Percentiles rank a stretch among this genome's conserved stretches.
phyloP scores from a whole-genome alignment of 495 filamentous ascomycete genomes.

The Geoglossum glabrum region DNA sequence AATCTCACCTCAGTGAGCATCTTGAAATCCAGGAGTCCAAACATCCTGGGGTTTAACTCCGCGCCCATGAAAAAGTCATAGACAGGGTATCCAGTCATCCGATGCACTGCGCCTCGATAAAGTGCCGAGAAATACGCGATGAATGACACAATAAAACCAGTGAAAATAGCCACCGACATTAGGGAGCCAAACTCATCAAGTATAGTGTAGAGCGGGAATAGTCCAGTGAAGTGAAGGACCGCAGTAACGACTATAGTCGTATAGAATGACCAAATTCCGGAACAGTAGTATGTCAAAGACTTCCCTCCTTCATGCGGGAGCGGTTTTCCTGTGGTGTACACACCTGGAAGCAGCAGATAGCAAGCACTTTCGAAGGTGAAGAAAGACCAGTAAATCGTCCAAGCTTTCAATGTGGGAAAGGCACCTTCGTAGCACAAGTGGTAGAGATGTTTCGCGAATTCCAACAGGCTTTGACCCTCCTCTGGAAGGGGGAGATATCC shows the following conservation, averaged over 20 bases:
- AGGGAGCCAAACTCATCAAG: slow-evolving; percentile 91
- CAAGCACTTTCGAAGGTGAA: slow-evolving; percentile 62
- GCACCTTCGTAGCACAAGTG: slow-evolving; percentile 60
- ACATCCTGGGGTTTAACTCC: slow-evolving; percentile 89
- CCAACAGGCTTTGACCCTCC: slow-evolving; percentile 38
- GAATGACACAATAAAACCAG: slow-evolving; percentile 60
- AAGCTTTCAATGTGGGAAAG: slow-evolving; percentile 59
- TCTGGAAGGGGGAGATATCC: slow-evolving; percentile 53
- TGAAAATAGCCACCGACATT: slow-evolving; percentile 75
- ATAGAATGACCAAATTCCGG: slow-evolving; percentile 71
- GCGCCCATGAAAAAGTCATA: slow-evolving; percentile 99
- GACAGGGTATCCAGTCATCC: slow-evolving; percentile 79
- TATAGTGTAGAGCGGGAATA: slow-evolving; percentile 82
- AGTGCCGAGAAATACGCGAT: slow-evolving; percentile 72
- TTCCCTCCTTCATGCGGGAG: slow-evolving; percentile 62
- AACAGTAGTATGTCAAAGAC: slow-evolving; percentile 86
- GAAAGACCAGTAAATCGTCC: slow-evolving; percentile 85
- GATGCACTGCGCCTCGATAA: slow-evolving; percentile 58
- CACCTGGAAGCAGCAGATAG: slow-evolving; percentile 70
- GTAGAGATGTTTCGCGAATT: slow-evolving; percentile 48
- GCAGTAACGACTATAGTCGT: slow-evolving; percentile 49
- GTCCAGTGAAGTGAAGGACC: slow-evolving; percentile 52
- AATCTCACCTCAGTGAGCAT: slow-evolving; percentile 99
- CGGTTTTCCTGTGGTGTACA: slow-evolving; percentile 68
- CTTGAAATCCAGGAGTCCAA: slow-evolving; percentile 87